Evolutionary conservation across 2,329 filamentous ascomycete species (phyloP).

Genomic region (Cytospora mali): DNA sequence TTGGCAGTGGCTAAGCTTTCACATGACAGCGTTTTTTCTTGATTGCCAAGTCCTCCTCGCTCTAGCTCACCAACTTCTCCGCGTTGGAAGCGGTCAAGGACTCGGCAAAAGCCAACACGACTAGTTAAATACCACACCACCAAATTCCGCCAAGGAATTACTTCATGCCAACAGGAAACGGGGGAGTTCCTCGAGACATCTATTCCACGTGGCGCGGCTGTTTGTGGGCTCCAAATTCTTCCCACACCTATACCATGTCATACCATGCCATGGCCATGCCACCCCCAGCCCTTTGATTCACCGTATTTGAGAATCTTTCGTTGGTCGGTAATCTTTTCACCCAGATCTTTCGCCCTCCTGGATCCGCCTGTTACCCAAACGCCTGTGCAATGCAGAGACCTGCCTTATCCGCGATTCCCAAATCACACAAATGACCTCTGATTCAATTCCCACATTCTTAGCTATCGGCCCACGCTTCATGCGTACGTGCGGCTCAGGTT

Average conservation of each 20-base stretch:
- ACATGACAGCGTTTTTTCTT: slow-evolving; percentile 14
- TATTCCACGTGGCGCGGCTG: slow-evolving; percentile 18
- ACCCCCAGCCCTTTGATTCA: slow-evolving; percentile 8
- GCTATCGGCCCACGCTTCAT: slow-evolving; percentile 34
- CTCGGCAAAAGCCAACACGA: slow-evolving; percentile 11
- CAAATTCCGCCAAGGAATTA: slow-evolving; percentile 20
- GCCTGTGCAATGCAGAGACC: slow-evolving; percentile 45
- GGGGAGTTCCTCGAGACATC: background rate
- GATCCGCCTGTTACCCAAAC: slow-evolving; percentile 36
- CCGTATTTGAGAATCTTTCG: background rate
- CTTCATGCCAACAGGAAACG: slow-evolving; percentile 2
- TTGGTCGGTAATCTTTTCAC: slow-evolving; percentile 13
- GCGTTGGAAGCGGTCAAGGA: slow-evolving; percentile 18
- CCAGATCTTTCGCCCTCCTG: slow-evolving; percentile 13
- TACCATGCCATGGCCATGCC: background rate
- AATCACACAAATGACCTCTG: slow-evolving; percentile 26
- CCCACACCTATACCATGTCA: background rate
- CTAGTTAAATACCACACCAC: slow-evolving; percentile 15
- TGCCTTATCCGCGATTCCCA: slow-evolving; percentile 34
- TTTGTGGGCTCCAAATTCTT: slow-evolving; percentile 8
- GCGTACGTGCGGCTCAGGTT: slow-evolving; percentile 96
- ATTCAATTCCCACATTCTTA: slow-evolving; percentile 8
- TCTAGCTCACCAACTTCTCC: slow-evolving; percentile 16
- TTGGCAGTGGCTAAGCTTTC: slow-evolving; percentile 10
- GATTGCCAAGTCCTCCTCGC: slow-evolving; percentile 22